Percentiles rank a stretch among this genome's conserved stretches.
These are phyloP conservation scores for Nicotiana benthamiana DNA, from an alignment of 257 asterid species.

Conservation along the genomic window DNA sequence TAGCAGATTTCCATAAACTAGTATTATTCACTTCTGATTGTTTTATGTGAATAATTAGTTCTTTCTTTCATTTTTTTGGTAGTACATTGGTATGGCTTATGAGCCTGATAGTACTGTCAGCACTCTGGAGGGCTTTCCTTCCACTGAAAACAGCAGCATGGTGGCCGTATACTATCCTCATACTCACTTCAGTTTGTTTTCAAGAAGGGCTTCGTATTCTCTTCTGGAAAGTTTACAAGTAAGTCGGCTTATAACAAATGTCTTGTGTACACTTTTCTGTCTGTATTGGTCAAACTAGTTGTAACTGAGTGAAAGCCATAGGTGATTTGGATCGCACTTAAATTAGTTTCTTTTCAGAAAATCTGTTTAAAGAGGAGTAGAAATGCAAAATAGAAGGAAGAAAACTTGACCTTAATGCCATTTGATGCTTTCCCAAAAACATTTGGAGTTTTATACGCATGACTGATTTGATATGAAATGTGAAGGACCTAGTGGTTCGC, in stretches of 20 bases:
- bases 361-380: background rate
- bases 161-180: slow-evolving; percentile 57
- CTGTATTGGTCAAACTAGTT: background rate
- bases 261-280: background rate
- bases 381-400: background rate
- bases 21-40: background rate
- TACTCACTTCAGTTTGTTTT: slow-evolving; percentile 61
- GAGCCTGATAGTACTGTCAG: slow-evolving; percentile 79
- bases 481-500: background rate
- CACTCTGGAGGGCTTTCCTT: slow-evolving; percentile 78
- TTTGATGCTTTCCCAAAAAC: background rate
- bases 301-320: background rate
- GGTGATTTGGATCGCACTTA: background rate
- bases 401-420: background rate
- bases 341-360: background rate
- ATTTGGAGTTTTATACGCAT: background rate
- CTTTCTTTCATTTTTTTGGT: background rate
- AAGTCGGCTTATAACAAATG: background rate
- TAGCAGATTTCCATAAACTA: background rate
- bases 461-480: background rate
- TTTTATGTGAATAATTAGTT: slow-evolving; percentile 1
- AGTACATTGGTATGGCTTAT: slow-evolving; percentile 85
- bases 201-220: slow-evolving; percentile 78
- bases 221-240: slow-evolving; percentile 75
- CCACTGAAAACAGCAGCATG: slow-evolving; percentile 52